Evolutionary conservation across 371 early-diverging fungal species (phyloP), one percentile per base, ranked within the genome.

Genomic region (Actinomucor elegans): DNA sequence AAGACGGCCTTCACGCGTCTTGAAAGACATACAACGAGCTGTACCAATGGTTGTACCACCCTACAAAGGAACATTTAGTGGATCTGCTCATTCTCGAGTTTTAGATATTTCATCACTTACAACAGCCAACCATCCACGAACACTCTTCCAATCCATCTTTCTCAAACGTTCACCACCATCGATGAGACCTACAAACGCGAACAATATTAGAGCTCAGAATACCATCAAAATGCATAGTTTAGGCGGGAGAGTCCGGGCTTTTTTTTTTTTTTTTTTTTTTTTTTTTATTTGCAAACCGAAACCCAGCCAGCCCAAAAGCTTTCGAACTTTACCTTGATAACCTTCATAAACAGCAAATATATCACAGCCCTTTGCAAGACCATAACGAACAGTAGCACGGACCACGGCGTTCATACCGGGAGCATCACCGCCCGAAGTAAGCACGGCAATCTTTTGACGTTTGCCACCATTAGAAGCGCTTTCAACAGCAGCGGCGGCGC

Each of bases 361-460:
- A 37, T 89, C 79, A 64, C 94, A 94, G 2, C 88, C 92, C 17
- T 86, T 80, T 33, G 86, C 77, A 51, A 95, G 84, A 28, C 95
- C 90, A 47, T 93, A 89, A 37, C 99, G 85, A n/a, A 97, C 94
- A 28, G 96, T 89, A 11, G 94, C 88, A 29, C 99, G 85, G 17
- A 99, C 97, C 26, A 92, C 92, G 18, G 97, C 90, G 66, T 99
- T 99, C 99, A 99, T 99, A 40, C 99, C 99, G 11, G 94, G 96
- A 5, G 96, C 88, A 79, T 99, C 99, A 40, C 99, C 99, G 35
- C 99, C 99, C 47, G 93, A 93, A 15, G 99, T 99, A 45, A 99
- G 64, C 17, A 99, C 83, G 34, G 89, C 99, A 64, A 98, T 89
- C 36, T 80, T 80, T 46, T 76, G 73, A n/a, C 59, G 57, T 14